Conservation (phyloP, 495 filamentous ascomycete species). For the Penicillium fimorum region DNA sequence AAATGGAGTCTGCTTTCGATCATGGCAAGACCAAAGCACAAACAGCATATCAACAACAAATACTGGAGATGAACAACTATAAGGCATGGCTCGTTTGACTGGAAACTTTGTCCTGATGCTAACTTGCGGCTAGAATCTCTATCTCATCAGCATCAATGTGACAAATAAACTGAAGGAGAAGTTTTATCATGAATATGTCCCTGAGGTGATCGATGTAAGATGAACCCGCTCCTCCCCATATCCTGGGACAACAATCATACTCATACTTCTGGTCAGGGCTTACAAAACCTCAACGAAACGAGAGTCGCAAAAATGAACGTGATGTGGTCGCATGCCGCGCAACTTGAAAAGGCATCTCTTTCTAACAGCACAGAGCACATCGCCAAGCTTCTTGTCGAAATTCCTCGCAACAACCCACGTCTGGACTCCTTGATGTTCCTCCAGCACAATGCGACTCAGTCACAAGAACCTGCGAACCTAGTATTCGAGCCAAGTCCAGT, state of each 20-base stretch:
- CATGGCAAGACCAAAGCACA: slow-evolving; percentile 81
- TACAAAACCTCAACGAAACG: slow-evolving; percentile 91
- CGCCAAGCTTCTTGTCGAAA: slow-evolving; percentile 69
- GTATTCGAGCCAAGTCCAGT: slow-evolving; percentile 92
- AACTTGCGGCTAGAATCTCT: slow-evolving; percentile 68
- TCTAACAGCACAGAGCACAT: slow-evolving; percentile 68
- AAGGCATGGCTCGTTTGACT: slow-evolving; percentile 53
- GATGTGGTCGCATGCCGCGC: slow-evolving; percentile 75
- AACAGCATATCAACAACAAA: slow-evolving; percentile 82
- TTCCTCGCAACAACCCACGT: slow-evolving; percentile 81
- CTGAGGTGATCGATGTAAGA: slow-evolving; percentile 85
- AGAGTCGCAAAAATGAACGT: slow-evolving; percentile 77
- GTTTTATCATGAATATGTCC: slow-evolving; percentile 96
- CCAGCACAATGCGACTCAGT: slow-evolving; percentile 78
- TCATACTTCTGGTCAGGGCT: slow-evolving; percentile 44
- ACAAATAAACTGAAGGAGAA: slow-evolving; percentile 95
- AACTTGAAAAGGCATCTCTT: slow-evolving; percentile 73
- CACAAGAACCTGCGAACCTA: slow-evolving; percentile 79
- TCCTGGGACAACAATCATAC: background rate
- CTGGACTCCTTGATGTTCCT: slow-evolving; percentile 98
- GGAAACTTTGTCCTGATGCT: background rate
- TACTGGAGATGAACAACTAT: slow-evolving; percentile 90
- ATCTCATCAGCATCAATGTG: slow-evolving; percentile 90
- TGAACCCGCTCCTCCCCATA: slow-evolving; percentile 7
- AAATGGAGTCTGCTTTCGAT: slow-evolving; percentile 86